phyloP scores from a whole-genome alignment of 306 rosid species.

The Pyrus betulifolia region DNA sequence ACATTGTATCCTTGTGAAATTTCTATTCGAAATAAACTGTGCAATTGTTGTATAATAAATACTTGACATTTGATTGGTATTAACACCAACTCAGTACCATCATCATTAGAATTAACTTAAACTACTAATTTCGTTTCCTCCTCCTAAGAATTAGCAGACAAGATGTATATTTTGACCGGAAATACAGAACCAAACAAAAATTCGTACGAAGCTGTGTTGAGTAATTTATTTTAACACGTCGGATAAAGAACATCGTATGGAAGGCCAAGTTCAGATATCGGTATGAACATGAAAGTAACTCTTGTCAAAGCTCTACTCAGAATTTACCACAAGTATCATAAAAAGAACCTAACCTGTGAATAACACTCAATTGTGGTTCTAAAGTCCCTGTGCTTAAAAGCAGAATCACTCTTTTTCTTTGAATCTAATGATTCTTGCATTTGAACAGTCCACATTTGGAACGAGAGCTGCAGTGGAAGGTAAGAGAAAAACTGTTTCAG shows the following conservation, averaged over 20 bases:
- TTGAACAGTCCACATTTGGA: conserved; percentile 82
- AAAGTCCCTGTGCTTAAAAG: conserved; percentile 60
- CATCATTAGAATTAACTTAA: too few relatives aligned
- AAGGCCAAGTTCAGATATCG: too few relatives aligned
- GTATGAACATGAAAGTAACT: too few relatives aligned
- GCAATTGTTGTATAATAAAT: too few relatives aligned
- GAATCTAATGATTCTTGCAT: conserved; percentile 77
- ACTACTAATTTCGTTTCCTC: background rate
- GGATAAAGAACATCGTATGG: too few relatives aligned
- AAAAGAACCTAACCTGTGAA: conserved; percentile 47
- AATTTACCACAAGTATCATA: conserved; percentile 4
- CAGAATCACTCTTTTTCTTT: conserved; percentile 63
- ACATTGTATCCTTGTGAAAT: too few relatives aligned
- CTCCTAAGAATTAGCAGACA: background rate
- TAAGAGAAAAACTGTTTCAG: conserved; percentile 4
- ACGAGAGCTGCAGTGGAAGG: conserved; percentile 48
- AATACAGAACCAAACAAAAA: too few relatives aligned
- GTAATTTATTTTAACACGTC: too few relatives aligned
- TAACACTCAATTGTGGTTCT: conserved; percentile 55
- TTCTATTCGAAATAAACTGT: too few relatives aligned
- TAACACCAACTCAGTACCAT: too few relatives aligned
- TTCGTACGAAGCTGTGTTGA: too few relatives aligned
- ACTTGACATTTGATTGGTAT: too few relatives aligned
- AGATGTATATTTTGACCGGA: background rate
- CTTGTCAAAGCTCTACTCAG: background rate